These are phyloP conservation scores for Heterobasidion annosum DNA, from an alignment of 1,284 basidiomycete genomes.

Conservation along the genomic window DNA sequence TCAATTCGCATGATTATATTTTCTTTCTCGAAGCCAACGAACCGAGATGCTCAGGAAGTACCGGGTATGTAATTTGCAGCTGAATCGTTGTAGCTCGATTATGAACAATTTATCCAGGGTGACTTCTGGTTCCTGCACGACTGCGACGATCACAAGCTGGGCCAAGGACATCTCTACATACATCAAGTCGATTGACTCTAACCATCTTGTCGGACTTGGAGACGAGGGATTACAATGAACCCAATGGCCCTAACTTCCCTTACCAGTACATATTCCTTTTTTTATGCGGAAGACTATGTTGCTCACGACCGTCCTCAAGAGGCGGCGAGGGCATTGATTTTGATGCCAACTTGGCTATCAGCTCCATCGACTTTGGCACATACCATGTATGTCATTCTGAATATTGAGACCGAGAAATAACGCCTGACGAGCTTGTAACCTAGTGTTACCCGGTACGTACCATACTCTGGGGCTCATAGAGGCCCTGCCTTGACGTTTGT, in stretches of 20 bases:
- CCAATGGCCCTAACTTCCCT: constrained; percentile 33
- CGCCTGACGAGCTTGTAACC: neutral
- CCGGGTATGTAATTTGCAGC: constrained; percentile 14
- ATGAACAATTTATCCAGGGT: constrained; percentile 7
- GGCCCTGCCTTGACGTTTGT: constrained; percentile 2
- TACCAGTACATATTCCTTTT: constrained; percentile 34
- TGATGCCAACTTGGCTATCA: constrained; percentile 45
- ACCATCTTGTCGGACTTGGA: constrained; percentile 34
- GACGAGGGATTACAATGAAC: constrained; percentile 55
- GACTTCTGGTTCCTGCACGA: constrained; percentile 20
- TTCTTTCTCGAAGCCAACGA: constrained; percentile 20
- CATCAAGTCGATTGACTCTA: constrained; percentile 25
- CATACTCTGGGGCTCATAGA: neutral
- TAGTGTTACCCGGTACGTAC: constrained; percentile 33
- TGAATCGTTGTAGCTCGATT: neutral
- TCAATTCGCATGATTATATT: constrained; percentile 11
- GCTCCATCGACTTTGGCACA: constrained; percentile 55
- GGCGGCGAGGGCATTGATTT: constrained; percentile 52
- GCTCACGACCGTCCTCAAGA: constrained; percentile 17
- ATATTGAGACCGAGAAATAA: constrained; percentile 12
- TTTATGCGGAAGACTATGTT: neutral
- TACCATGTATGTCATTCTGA: constrained; percentile 33
- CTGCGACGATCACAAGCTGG: constrained; percentile 22
- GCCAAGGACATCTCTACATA: constrained; percentile 21
- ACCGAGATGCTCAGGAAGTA: constrained; percentile 26